Evolutionary conservation across 2,329 filamentous ascomycete genomes (phyloP).

Genomic region (Cercospora zeae-maydis): DNA sequence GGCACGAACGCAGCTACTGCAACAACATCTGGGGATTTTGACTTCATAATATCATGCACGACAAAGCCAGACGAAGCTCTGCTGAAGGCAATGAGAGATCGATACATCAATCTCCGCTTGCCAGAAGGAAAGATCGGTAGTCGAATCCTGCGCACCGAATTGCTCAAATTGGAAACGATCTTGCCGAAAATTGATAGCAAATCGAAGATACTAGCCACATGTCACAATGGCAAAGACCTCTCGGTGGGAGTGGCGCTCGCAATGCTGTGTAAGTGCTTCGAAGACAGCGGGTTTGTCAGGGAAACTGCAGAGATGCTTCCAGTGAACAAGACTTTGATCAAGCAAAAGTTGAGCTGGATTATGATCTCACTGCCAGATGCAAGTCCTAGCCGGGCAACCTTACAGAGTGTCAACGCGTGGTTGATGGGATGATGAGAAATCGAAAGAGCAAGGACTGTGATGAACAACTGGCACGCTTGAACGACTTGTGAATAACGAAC

Average conservation of each 20-base stretch:
- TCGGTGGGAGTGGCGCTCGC: conserved; percentile 74
- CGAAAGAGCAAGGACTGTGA: no score
- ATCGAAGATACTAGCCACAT: conserved; percentile 56
- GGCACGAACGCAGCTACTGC: conserved; percentile 39
- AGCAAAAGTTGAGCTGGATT: conserved; percentile 74
- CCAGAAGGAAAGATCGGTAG: conserved; percentile 73
- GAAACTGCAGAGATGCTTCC: background rate
- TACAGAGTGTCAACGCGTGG: conserved; percentile 90
- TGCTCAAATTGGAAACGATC: conserved; percentile 53
- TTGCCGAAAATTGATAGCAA: background rate
- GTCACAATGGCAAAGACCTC: conserved; percentile 74
- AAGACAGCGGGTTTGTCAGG: conserved; percentile 53
- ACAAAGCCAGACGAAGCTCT: conserved; percentile 37
- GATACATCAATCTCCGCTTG: conserved; percentile 59
- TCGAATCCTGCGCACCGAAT: conserved; percentile 70
- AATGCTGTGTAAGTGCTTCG: conserved; percentile 69
- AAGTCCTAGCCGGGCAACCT: conserved; percentile 77
- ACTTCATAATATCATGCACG: conserved; percentile 46
- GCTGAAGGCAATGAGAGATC: conserved; percentile 39
- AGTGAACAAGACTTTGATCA: conserved; percentile 70
- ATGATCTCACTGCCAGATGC: conserved; percentile 73
- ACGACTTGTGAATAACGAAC: no score
- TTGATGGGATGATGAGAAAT: conserved; percentile 56
- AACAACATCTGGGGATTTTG: conserved; percentile 27
- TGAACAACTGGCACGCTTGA: no score